Evolutionary conservation across 129 eudicot genomes (phyloP).

Genomic region (Flaveria sonorensis): DNA sequence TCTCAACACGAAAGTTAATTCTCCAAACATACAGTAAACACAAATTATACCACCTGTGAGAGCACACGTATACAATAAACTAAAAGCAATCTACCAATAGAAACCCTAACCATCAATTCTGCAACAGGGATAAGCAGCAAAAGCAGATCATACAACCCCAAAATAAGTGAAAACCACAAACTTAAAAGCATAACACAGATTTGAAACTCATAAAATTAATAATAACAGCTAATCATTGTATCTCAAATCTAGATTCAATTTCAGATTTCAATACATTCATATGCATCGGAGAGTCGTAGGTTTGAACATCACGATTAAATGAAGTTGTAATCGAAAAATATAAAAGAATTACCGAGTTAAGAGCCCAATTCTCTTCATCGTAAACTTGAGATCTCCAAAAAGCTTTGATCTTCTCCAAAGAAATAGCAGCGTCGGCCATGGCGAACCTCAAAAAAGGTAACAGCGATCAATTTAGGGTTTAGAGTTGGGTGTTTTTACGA

Average conservation of each 20-base stretch:
- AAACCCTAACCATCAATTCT: constrained; percentile 2
- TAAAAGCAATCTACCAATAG: not conserved
- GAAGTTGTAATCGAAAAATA: not conserved
- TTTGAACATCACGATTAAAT: not conserved
- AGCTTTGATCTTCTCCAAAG: constrained; percentile 58
- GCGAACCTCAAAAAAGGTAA: not conserved
- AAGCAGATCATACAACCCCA: too few species aligned
- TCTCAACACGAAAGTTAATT: too few species aligned
- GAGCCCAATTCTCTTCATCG: constrained; percentile 64
- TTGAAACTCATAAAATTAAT: not conserved
- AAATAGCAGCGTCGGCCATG: constrained; percentile 55
- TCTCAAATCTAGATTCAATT: not conserved
- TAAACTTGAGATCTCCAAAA: constrained; percentile 64
- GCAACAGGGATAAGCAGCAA: too few species aligned
- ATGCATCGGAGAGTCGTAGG: not conserved
- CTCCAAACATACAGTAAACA: too few species aligned
- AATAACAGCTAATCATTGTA: not conserved
- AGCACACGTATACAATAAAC: too few species aligned
- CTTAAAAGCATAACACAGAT: not conserved
- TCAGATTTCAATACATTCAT: not conserved
- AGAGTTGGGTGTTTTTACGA: not conserved
- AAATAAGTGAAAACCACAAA: not conserved
- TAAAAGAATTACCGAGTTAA: constrained; percentile 48
- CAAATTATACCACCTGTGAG: too few species aligned
- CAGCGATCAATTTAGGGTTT: constrained; percentile 24